Evolutionary conservation across 2,329 filamentous ascomycete genomes (phyloP), one percentile per base, ranked within the genome.

Genomic region (Aschersonia sp.): DNA sequence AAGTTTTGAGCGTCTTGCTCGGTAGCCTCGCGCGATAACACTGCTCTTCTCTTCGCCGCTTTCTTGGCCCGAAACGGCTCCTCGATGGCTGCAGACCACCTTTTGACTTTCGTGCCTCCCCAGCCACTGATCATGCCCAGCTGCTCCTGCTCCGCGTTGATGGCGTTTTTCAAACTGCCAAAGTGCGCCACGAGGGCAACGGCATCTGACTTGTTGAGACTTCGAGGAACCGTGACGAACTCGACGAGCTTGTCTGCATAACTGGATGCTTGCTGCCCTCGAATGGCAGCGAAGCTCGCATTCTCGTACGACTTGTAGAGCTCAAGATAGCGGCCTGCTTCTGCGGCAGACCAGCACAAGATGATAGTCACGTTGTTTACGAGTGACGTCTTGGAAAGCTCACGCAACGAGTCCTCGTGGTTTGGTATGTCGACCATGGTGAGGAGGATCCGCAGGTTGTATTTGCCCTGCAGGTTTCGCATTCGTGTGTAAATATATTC

Each of bases 401-500:
- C 92, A 55, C 85, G 87, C 46, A 98, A 67, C 4, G 82, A 77
- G 49, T 95, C 88, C 64, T 97, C 87, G 58, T 97, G 92, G 59
- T 94, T 95, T 30, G 83, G 79, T 46, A 98, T 95, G 63, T 98
- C 92, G 30, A 97, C 89, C 78, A 97, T 88, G 22, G 83, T 81
- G 45, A 98, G 75, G 31, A 98, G 68, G 46, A 98, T 75, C 44
- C 92, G 85, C 22, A 98, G 75, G 54, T 81, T 83, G 68, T 94
- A 97, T 66, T 85, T 87, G 46, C 85, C 86, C 46, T 85, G 85
- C 5, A 98, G 71, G 45, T 81, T 79, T 46, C 85, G 83, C 55
- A 98, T 94, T 49, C 92, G 84, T 30, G 84, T 88, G 69, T 97
- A 97, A 58, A 98, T 87, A 69, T 98, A 98, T 66, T 98, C 92